A percentile compares a stretch with the other conserved stretches of the same genome.
Evolutionary conservation across 73 alveolate genomes (phyloP).

Genomic region (Paramecium sonneborni): DNA sequence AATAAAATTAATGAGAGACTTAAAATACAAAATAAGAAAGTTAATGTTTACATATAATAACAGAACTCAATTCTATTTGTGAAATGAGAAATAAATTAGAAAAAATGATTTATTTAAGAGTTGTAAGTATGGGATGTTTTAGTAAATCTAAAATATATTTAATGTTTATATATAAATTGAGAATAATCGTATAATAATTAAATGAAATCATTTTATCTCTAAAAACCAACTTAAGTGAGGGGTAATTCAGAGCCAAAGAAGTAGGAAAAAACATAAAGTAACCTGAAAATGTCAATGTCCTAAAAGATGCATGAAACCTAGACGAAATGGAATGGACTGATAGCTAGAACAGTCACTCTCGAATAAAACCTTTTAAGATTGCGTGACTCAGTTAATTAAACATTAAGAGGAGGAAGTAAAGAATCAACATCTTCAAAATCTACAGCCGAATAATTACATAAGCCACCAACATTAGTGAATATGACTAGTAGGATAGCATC

Average conservation of each 20-base stretch:
- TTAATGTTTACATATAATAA: no score
- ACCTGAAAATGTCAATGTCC: not conserved
- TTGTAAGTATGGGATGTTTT: no score
- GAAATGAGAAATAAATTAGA: not conserved
- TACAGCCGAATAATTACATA: not conserved
- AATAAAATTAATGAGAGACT: no score
- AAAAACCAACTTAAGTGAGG: not conserved
- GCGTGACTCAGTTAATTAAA: constrained; percentile 45
- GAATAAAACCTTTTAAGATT: constrained; percentile 8
- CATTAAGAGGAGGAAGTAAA: constrained; percentile 27
- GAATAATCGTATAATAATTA: not conserved
- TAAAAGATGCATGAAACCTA: constrained; percentile 5
- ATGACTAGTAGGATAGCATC: constrained; percentile 49
- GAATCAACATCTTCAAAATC: constrained; percentile 42
- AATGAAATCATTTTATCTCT: not conserved
- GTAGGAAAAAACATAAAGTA: not conserved
- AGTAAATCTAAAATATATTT: no score
- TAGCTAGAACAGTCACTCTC: constrained; percentile 35
- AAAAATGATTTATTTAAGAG: not conserved
- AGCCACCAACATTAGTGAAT: constrained; percentile 23
- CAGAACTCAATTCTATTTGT: not conserved
- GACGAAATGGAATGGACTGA: constrained; percentile 19
- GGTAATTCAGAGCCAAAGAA: constrained; percentile 30
- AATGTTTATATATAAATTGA: not conserved
- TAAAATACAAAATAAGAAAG: no score